phyloP scores from a whole-genome alignment of 306 rosid genomes.

The Benincasa hispida region DNA sequence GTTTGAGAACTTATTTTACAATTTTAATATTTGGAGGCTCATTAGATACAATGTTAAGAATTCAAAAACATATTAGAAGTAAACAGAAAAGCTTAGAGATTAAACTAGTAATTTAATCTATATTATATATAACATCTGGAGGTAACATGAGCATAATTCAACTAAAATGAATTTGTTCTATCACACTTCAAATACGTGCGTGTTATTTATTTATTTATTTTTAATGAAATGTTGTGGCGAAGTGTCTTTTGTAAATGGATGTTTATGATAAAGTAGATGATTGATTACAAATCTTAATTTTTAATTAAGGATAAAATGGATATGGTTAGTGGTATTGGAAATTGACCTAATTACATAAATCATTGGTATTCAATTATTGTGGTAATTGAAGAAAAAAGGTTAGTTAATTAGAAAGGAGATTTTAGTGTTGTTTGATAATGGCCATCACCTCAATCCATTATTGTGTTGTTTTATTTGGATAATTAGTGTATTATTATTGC shows the following conservation, averaged over 20 bases:
- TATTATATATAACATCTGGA: neutral
- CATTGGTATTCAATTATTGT: constrained; percentile 1
- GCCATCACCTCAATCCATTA: neutral
- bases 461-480: neutral
- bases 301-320: neutral
- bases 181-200: no score
- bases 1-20: no score
- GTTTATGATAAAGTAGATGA: neutral
- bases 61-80: no score
- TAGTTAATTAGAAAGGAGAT: neutral
- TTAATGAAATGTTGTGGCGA: neutral
- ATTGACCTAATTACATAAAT: neutral
- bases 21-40: no score
- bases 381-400: neutral
- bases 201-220: no score
- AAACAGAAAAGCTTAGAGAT: no score
- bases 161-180: no score
- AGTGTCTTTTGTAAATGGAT: constrained; percentile 1
- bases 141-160: no score
- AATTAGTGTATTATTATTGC: neutral
- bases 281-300: neutral
- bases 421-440: neutral
- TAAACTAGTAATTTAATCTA: no score
- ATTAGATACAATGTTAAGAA: no score
- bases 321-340: neutral